phyloP scores from a whole-genome alignment of 257 asterid species.

The Pogostemon cablin region DNA sequence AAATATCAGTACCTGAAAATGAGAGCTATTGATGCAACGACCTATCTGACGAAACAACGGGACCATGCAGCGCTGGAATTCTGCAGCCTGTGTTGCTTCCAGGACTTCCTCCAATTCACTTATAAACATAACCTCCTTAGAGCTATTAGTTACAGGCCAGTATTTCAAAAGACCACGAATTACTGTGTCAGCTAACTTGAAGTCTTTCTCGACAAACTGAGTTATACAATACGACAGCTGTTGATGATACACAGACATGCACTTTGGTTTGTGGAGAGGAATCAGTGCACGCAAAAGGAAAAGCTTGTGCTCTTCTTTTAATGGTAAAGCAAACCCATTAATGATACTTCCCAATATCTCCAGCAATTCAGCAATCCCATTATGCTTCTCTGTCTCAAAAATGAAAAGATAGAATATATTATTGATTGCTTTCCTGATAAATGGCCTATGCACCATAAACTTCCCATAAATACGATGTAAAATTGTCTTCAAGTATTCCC shows the following conservation, averaged over 20 bases:
- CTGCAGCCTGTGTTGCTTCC: slow-evolving; percentile 61
- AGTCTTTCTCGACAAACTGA: slow-evolving; percentile 65
- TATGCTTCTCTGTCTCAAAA: slow-evolving; percentile 63
- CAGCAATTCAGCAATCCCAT: slow-evolving; percentile 42
- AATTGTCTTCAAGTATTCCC: slow-evolving; percentile 64
- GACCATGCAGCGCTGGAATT: slow-evolving; percentile 65
- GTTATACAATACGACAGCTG: slow-evolving; percentile 67
- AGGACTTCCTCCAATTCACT: slow-evolving; percentile 73
- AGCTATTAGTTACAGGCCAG: slow-evolving; percentile 73
- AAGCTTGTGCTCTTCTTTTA: slow-evolving; percentile 46
- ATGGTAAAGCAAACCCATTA: slow-evolving; percentile 46
- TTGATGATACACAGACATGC: slow-evolving; percentile 56
- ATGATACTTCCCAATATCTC: slow-evolving; percentile 47
- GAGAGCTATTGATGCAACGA: slow-evolving; percentile 66
- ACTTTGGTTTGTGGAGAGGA: slow-evolving; percentile 50
- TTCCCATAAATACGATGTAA: slow-evolving; percentile 61
- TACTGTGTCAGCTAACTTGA: slow-evolving; percentile 57
- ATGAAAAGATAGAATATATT: slow-evolving; percentile 57
- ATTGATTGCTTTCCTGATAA: slow-evolving; percentile 63
- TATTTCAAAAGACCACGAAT: slow-evolving; percentile 61
- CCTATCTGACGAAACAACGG: slow-evolving; percentile 66
- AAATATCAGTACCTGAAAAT: slow-evolving; percentile 46
- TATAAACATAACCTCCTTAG: slow-evolving; percentile 73
- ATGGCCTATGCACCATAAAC: slow-evolving; percentile 69
- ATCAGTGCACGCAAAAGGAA: slow-evolving; percentile 53